Conservation (phyloP, 768 basidiomycete species). For the Tylopilus balloui region DNA sequence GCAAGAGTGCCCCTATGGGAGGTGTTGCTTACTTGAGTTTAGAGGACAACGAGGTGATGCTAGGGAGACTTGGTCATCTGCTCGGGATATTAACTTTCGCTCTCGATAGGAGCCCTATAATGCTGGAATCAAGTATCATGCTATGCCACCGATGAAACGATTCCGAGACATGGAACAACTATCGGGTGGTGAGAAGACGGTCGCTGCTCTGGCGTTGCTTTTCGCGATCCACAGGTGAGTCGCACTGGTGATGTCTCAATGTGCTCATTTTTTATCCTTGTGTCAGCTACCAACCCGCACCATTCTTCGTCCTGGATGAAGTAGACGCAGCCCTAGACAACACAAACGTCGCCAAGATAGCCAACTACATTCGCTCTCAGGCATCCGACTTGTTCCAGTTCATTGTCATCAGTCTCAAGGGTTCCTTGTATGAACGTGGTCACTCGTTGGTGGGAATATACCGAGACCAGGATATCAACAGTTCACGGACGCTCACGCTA, state of each 20-base stretch:
- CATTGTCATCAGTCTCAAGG: conserved; percentile 95
- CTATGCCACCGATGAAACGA: conserved; percentile 99
- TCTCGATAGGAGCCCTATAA: conserved; percentile 67
- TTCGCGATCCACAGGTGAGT: conserved; percentile 92
- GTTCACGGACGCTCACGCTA: conserved; percentile 85
- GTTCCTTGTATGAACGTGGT: conserved; percentile 85
- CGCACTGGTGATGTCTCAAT: background rate
- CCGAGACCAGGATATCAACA: conserved; percentile 90
- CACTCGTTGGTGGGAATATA: conserved; percentile 91
- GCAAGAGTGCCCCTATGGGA: conserved; percentile 88
- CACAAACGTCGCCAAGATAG: conserved; percentile 96
- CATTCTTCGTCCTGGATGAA: conserved; percentile 98
- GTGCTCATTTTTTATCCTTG: background rate
- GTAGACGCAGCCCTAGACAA: conserved; percentile 97
- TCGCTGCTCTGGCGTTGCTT: conserved; percentile 92
- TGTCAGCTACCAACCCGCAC: conserved; percentile 86
- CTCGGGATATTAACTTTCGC: conserved; percentile 1
- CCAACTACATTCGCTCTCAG: conserved; percentile 85
- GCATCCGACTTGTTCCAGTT: conserved; percentile 89
- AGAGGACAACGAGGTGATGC: conserved; percentile 86
- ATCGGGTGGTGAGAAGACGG: conserved; percentile 97
- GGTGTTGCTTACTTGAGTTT: conserved; percentile 95
- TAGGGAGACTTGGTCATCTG: conserved; percentile 20
- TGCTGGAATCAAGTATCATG: conserved; percentile 95
- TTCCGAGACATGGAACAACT: conserved; percentile 99